These are phyloP conservation scores for Trapa incisa DNA, from an alignment of 345 rosid genomes.

Conservation along the genomic window DNA sequence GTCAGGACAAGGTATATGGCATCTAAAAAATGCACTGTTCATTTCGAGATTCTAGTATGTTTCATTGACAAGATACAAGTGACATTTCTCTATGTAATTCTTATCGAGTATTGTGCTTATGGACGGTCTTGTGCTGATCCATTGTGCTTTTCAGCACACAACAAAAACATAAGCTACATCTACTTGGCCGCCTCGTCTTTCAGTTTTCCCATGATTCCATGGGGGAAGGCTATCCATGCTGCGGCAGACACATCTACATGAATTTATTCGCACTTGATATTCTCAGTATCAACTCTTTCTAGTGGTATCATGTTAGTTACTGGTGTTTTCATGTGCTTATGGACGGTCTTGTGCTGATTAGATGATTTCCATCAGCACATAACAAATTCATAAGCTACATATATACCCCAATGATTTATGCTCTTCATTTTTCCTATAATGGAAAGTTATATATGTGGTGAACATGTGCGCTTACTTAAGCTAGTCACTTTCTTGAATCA, in stretches of 20 bases:
- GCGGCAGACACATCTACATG: not conserved
- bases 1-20: slow-evolving; percentile 53
- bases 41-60: not conserved
- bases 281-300: not conserved
- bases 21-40: not conserved
- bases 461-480: slow-evolving; percentile 5
- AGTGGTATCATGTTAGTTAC: not conserved
- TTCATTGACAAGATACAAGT: not conserved
- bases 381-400: too few relatives aligned
- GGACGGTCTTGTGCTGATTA: slow-evolving; percentile 4
- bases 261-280: not conserved
- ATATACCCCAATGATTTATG: too few relatives aligned
- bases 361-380: too few relatives aligned
- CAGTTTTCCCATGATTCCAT: not conserved
- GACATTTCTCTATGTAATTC: not conserved
- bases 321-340: slow-evolving; percentile 11
- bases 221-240: not conserved
- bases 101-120: slow-evolving; percentile 11
- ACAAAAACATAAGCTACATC: slow-evolving; percentile 18
- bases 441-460: slow-evolving; percentile 24
- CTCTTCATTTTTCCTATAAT: not conserved
- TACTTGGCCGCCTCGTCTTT: slow-evolving; percentile 1
- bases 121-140: slow-evolving; percentile 20
- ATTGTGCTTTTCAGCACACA: slow-evolving; percentile 9
- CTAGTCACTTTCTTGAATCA: not conserved